Base-by-base conservation (phyloP, 179 eudicot genomes). In the Carnegiea gigantea region DNA sequence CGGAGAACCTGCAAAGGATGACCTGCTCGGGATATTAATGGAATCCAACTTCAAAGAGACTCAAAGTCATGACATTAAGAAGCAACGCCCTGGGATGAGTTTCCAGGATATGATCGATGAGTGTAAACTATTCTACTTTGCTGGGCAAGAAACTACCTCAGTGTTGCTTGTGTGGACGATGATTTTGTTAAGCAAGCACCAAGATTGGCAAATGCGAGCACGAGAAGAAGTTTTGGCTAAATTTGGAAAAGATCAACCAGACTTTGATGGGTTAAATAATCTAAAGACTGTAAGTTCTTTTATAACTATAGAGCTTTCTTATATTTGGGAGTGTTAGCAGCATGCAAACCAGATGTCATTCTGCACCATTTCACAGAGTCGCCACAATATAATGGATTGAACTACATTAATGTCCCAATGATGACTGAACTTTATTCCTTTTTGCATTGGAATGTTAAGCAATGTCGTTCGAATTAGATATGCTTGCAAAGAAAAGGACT, bases 121-220 rank as follows among this genome's bases (percentile, higher is more conserved):
- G 74, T 91, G 92, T 83, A 91, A 89, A 81, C 30, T 88, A 59
- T 91, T 91, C 81, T 91, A 86, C 78, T 80, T 88, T 43, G 91
- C 90, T 9, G 92, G 91, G 18, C 89, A 89, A 59, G 90, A 87
- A 79, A 90, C 90, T 36, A 90, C 93, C 49, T 86, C 93, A 0
- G 59, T 60, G 24, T 77, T 89, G 76, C 72, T 91, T 4, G 83
- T 62, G 1, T 89, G 89, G 93, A 86, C 88, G 8, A 81, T 88
- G 87, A 83, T 88, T 59, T 67, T 83, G 82, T 76, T 90, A 59
- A 51, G 88, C 67, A 84, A 83, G 70, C 84, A 90, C 73, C 88
- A 78, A 77, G 87, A 86, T 2, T 90, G 90, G 93, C 93, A 90
- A 83, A 49, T 76, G 4, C 83, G 74, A 48, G 89, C 90, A 5